Percentiles rank a stretch among this genome's conserved stretches.
phyloP scores from a whole-genome alignment of 208 protist genomes.

The Tritrichomonas musculus region DNA sequence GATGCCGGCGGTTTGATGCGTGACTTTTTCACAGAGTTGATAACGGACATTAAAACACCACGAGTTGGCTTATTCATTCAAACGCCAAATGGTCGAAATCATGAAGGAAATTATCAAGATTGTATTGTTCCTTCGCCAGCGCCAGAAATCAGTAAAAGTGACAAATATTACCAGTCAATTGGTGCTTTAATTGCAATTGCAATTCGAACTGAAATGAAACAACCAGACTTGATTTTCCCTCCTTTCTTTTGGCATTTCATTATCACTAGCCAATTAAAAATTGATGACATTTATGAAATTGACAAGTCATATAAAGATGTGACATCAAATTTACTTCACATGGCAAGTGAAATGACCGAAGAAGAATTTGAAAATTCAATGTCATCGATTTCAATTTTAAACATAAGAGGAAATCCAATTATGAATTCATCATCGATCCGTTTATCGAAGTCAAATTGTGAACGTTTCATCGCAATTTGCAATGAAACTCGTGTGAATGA shows the following conservation, averaged over 20 bases:
- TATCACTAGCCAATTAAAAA: neutral
- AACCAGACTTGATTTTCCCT: neutral
- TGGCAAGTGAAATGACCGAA: too few relatives aligned
- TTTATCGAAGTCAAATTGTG: neutral
- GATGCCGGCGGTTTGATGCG: neutral
- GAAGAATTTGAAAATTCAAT: neutral
- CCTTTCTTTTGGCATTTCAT: neutral
- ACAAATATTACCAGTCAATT: neutral
- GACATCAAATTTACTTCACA: too few relatives aligned
- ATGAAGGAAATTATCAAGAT: neutral
- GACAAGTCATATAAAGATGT: conserved; percentile 4
- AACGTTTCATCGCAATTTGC: neutral
- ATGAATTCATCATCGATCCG: too few relatives aligned
- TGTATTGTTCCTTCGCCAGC: neutral
- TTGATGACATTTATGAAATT: neutral
- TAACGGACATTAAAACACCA: neutral
- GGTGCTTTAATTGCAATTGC: conserved; percentile 4
- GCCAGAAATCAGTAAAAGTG: too few relatives aligned
- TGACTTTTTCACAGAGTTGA: neutral
- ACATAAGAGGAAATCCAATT: neutral
- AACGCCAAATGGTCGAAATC: neutral
- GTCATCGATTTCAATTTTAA: neutral
- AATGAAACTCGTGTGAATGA: neutral
- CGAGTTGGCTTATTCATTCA: neutral
- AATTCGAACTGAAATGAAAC: neutral